These are phyloP conservation scores for Trypethelium eluteriae DNA, from an alignment of 495 filamentous ascomycete species.

Conservation along the genomic window DNA sequence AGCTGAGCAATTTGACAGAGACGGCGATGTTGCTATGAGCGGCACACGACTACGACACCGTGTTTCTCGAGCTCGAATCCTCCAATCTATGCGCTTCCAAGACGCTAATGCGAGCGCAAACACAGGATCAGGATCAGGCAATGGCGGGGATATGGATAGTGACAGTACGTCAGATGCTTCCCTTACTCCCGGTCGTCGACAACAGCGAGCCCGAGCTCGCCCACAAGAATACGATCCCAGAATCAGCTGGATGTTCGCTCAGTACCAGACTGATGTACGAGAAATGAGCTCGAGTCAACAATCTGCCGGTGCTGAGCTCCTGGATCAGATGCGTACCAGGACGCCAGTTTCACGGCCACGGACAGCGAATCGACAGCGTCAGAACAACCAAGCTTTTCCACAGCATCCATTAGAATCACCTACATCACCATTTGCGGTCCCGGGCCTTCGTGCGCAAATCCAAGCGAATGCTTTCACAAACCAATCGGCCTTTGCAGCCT, in stretches of 20 bases:
- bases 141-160: conserved; percentile 23
- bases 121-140: conserved; percentile 18
- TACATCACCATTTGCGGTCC: conserved; percentile 6
- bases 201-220: conserved; percentile 13
- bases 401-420: conserved; percentile 7
- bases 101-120: conserved; percentile 17
- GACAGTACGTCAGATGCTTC: conserved; percentile 29
- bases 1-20: conserved; percentile 25
- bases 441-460: background rate
- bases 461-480: conserved; percentile 6
- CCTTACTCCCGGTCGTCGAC: conserved; percentile 12
- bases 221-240: conserved; percentile 29
- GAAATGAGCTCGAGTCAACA: conserved; percentile 17
- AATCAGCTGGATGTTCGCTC: conserved; percentile 31
- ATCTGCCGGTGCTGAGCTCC: conserved; percentile 17
- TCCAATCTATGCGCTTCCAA: conserved; percentile 13
- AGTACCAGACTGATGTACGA: conserved; percentile 24
- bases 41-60: conserved; percentile 20
- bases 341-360: conserved; percentile 29
- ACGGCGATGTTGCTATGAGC: conserved; percentile 28
- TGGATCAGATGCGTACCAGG: conserved; percentile 24
- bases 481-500: background rate
- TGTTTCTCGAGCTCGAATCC: conserved; percentile 22
- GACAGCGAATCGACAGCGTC: conserved; percentile 28
- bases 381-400: conserved; percentile 17